A percentile compares a stretch with the other conserved stretches of the same genome.
These are phyloP conservation scores for Hypoxylon intermedium DNA, from an alignment of 495 filamentous ascomycete genomes.

Conservation along the genomic window DNA sequence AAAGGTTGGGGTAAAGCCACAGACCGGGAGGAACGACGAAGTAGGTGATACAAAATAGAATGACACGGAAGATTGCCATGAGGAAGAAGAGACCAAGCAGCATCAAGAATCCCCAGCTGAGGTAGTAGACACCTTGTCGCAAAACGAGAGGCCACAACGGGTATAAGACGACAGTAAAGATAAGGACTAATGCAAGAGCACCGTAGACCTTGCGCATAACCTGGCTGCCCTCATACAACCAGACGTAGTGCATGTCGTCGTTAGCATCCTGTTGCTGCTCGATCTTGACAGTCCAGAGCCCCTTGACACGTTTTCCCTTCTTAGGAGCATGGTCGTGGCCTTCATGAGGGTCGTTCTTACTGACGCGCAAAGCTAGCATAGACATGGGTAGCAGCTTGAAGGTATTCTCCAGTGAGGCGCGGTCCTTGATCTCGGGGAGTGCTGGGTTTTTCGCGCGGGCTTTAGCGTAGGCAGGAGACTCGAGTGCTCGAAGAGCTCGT, in stretches of 20 bases:
- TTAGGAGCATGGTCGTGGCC: slow-evolving; percentile 74
- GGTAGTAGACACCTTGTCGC: slow-evolving; percentile 94
- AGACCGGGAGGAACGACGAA: slow-evolving; percentile 84
- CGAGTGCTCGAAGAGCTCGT: slow-evolving; percentile 90
- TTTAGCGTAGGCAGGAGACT: slow-evolving; percentile 86
- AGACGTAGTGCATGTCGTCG: slow-evolving; percentile 94
- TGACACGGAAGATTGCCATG: slow-evolving; percentile 95
- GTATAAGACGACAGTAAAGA: slow-evolving; percentile 92
- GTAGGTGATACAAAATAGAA: slow-evolving; percentile 92
- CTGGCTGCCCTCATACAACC: slow-evolving; percentile 94
- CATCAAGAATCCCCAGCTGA: slow-evolving; percentile 92
- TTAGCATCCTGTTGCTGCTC: slow-evolving; percentile 94
- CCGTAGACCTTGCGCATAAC: slow-evolving; percentile 93
- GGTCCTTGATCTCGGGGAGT: slow-evolving; percentile 86
- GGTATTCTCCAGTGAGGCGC: slow-evolving; percentile 82
- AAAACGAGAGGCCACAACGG: slow-evolving; percentile 94
- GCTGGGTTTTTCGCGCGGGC: slow-evolving; percentile 87
- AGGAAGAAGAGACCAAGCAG: slow-evolving; percentile 94
- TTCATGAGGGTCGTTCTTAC: slow-evolving; percentile 77
- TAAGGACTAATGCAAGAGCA: slow-evolving; percentile 75
- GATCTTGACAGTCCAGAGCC: slow-evolving; percentile 94
- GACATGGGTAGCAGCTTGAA: slow-evolving; percentile 97
- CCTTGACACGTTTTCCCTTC: slow-evolving; percentile 87
- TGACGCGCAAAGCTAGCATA: slow-evolving; percentile 90
- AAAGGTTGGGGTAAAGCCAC: slow-evolving; percentile 98